Evolutionary conservation across 1,139 yeast genomes (phyloP).

Genomic region (Pichia sp.): DNA sequence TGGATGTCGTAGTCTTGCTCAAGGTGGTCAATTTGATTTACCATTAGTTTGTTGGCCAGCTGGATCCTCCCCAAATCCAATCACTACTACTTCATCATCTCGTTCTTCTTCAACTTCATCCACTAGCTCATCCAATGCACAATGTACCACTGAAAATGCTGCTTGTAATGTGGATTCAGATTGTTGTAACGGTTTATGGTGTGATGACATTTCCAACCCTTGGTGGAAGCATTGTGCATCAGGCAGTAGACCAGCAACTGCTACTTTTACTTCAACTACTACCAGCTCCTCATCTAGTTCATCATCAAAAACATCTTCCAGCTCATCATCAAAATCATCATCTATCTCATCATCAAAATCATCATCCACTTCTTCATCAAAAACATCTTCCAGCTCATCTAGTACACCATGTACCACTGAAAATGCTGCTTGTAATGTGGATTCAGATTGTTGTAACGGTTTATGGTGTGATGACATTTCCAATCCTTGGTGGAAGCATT

Average conservation of each 20-base stretch:
- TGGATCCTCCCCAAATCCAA: neutral
- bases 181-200: conserved; percentile 1
- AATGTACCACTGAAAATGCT: neutral
- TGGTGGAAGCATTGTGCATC: neutral
- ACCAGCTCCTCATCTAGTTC: neutral
- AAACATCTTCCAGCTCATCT: conserved; percentile 5
- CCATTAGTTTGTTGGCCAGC: conserved; percentile 26
- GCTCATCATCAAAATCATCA: neutral
- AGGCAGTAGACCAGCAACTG: neutral
- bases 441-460: neutral
- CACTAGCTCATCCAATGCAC: neutral
- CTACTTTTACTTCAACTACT: neutral
- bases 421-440: neutral
- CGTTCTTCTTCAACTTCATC: neutral
- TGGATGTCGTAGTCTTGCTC: conserved; percentile 22
- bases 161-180: neutral
- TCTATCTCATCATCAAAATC: neutral
- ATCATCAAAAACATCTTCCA: neutral
- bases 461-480: neutral
- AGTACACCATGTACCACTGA: neutral
- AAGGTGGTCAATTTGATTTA: conserved; percentile 24
- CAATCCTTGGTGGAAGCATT: neutral
- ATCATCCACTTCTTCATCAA: neutral
- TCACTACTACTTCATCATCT: neutral
- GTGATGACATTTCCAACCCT: neutral